Conservation (phyloP, 805 yeast genomes). For the Candida rishiriensis region DNA sequence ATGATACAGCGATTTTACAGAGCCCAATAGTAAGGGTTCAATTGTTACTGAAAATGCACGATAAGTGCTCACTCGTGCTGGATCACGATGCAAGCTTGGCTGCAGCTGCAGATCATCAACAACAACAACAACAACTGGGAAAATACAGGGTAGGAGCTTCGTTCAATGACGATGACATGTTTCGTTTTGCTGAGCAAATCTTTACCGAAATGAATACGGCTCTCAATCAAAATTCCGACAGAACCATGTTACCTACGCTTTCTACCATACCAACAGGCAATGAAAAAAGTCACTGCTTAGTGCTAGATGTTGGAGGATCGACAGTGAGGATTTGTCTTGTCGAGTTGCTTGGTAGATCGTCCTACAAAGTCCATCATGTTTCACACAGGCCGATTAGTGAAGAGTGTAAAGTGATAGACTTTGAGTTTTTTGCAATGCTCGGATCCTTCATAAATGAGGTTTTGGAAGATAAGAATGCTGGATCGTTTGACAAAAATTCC, state of each 20-base stretch:
- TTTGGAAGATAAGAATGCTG: conserved; percentile 12
- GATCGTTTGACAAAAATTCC: conserved; percentile 4
- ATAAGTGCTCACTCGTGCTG: too few species aligned
- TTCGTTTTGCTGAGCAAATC: background rate
- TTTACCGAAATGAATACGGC: conserved; percentile 1
- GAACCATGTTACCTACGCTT: conserved; percentile 4
- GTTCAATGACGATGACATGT: background rate
- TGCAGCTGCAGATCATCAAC: too few species aligned
- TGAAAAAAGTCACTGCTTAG: conserved; percentile 30
- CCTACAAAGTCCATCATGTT: conserved; percentile 7
- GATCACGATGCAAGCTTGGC: too few species aligned
- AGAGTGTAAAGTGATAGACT: conserved; percentile 35
- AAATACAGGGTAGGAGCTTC: too few species aligned
- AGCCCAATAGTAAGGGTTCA: too few species aligned
- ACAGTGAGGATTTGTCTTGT: conserved; percentile 39
- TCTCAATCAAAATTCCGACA: background rate
- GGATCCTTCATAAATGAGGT: conserved; percentile 32
- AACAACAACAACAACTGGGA: too few species aligned
- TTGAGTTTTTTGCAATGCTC: conserved; percentile 40
- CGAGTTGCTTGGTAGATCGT: conserved; percentile 10
- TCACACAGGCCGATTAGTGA: conserved; percentile 37
- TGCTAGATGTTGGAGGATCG: conserved; percentile 55
- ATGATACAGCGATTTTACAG: too few species aligned
- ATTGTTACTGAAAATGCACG: too few species aligned
- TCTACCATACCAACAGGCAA: conserved; percentile 10